phyloP scores from a whole-genome alignment of 495 filamentous ascomycete genomes.

The Astrocystis sublimbata region DNA sequence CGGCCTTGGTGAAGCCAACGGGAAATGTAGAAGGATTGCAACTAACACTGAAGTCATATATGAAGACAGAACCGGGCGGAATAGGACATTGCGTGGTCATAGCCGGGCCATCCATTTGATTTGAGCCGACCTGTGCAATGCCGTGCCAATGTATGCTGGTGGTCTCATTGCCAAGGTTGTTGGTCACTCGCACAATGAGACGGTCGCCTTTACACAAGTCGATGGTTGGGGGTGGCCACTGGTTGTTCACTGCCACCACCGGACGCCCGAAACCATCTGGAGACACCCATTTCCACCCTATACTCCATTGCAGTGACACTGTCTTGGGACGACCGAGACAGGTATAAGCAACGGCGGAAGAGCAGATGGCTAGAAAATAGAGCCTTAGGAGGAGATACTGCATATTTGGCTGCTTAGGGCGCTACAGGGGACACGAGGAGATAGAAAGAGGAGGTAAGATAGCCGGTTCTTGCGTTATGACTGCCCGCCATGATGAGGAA shows the following conservation, averaged over 20 bases:
- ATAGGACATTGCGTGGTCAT: conserved; percentile 71
- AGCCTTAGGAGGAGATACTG: conserved; percentile 3
- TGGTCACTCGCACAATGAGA: conserved; percentile 69
- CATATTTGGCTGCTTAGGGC: not conserved
- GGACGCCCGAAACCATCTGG: conserved; percentile 67
- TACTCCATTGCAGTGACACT: conserved; percentile 56
- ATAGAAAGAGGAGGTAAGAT: not conserved
- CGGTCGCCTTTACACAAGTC: conserved; percentile 68
- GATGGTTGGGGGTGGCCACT: conserved; percentile 71
- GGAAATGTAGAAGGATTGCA: conserved; percentile 21
- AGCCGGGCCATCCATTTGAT: conserved; percentile 72
- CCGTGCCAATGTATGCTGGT: conserved; percentile 81
- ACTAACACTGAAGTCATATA: conserved; percentile 68
- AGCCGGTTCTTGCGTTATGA: not conserved
- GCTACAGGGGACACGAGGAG: not conserved
- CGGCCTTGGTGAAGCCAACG: not conserved
- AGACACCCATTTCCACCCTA: conserved; percentile 67
- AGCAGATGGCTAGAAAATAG: not conserved
- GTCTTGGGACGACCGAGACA: conserved; percentile 8
- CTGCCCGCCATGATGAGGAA: not conserved
- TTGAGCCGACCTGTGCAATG: conserved; percentile 67
- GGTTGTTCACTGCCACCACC: conserved; percentile 73
- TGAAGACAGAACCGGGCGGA: conserved; percentile 61
- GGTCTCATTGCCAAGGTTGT: conserved; percentile 68
- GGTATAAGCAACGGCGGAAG: conserved; percentile 1